phyloP scores from a whole-genome alignment of 176 grass and related monocot genomes.

The Musa troglodytarum region DNA sequence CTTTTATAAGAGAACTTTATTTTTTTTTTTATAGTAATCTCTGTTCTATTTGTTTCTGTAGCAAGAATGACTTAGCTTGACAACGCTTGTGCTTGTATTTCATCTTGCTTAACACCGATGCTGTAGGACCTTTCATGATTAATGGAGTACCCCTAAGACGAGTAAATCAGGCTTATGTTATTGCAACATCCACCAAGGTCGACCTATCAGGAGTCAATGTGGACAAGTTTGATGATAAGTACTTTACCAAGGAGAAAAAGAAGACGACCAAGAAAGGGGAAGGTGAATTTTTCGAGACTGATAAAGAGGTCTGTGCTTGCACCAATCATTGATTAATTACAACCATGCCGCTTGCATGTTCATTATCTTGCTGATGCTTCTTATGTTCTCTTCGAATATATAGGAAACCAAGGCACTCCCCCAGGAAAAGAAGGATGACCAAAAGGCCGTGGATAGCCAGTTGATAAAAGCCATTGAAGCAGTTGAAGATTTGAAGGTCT shows the following conservation, averaged over 20 bases:
- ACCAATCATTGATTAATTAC: not conserved
- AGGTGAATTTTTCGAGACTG: conserved; percentile 8
- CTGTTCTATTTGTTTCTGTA: no score
- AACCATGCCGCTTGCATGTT: not conserved
- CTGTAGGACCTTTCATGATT: conserved; percentile 9
- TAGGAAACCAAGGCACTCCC: conserved; percentile 50
- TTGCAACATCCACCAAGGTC: conserved; percentile 1
- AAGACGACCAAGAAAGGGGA: not conserved
- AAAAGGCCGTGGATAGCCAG: conserved; percentile 48
- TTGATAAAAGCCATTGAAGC: conserved; percentile 67
- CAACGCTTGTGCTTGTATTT: not conserved
- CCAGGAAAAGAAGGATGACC: conserved; percentile 73
- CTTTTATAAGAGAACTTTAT: no score
- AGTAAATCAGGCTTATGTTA: conserved; percentile 14
- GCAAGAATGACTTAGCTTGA: not conserved
- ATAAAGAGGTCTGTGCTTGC: not conserved
- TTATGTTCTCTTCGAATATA: not conserved
- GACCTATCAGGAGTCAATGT: conserved; percentile 7
- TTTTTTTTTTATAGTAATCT: no score
- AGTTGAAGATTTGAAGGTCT: conserved; percentile 66
- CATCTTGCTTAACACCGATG: not conserved
- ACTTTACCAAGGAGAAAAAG: conserved; percentile 15
- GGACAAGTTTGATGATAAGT: conserved; percentile 16
- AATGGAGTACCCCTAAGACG: conserved; percentile 17
- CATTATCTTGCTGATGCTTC: not conserved